These are phyloP conservation scores for Dryas alaskensis DNA, from an alignment of 306 rosid genomes.

Conservation along the genomic window DNA sequence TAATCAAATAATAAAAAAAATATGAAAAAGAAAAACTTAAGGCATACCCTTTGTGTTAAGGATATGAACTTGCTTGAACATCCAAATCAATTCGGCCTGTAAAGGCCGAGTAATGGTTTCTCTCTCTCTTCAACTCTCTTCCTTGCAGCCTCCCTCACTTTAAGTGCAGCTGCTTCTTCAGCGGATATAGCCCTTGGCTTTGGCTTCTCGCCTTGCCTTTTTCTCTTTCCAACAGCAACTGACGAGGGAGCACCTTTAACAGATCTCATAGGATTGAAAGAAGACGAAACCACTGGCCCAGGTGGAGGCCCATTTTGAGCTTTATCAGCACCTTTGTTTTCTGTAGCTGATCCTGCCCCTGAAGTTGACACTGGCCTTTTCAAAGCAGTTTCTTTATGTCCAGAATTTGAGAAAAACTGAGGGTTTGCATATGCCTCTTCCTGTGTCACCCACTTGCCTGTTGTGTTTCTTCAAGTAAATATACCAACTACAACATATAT, in stretches of 20 bases:
- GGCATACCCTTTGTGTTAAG: slow-evolving; percentile 24
- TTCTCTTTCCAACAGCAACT: slow-evolving; percentile 79
- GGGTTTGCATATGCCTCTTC: slow-evolving; percentile 89
- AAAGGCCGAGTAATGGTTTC: slow-evolving; percentile 86
- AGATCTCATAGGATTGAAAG: slow-evolving; percentile 63
- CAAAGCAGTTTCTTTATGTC: slow-evolving; percentile 38
- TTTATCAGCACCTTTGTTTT: slow-evolving; percentile 39
- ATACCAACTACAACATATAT: slow-evolving; percentile 19
- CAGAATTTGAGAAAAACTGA: slow-evolving; percentile 51
- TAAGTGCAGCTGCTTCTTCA: slow-evolving; percentile 89
- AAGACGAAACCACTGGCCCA: slow-evolving; percentile 57
- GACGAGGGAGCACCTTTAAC: slow-evolving; percentile 73
- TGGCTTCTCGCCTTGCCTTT: slow-evolving; percentile 62
- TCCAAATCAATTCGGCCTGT: slow-evolving; percentile 51
- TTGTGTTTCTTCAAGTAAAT: slow-evolving; percentile 37
- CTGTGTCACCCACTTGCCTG: slow-evolving; percentile 94
- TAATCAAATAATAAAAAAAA: slow-evolving; percentile 1
- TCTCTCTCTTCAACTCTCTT: slow-evolving; percentile 90
- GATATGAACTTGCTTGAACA: slow-evolving; percentile 20
- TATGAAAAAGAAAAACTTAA: neutral
- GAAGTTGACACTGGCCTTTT: slow-evolving; percentile 44
- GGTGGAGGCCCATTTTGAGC: slow-evolving; percentile 48
- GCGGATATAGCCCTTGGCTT: slow-evolving; percentile 59
- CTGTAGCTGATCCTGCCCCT: slow-evolving; percentile 36
- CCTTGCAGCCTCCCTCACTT: slow-evolving; percentile 97